Evolutionary conservation across 495 filamentous ascomycete genomes (phyloP).

Genomic region (Xylaria venustula): DNA sequence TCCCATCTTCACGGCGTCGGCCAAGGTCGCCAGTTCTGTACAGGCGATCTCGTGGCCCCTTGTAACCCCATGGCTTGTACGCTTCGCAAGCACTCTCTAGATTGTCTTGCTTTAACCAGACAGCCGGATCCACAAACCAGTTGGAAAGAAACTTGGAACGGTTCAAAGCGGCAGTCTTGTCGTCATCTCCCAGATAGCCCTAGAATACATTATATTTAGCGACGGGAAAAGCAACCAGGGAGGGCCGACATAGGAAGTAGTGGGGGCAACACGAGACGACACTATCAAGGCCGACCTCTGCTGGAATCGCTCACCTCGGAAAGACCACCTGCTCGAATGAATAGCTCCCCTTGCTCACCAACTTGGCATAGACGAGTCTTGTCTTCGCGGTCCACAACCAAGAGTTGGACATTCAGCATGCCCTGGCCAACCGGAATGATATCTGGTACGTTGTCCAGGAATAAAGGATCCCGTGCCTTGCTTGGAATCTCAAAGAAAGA

Average conservation of each 20-base stretch:
- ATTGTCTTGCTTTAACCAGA: constrained; percentile 33
- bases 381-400: constrained; percentile 84
- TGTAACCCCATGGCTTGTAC: no score
- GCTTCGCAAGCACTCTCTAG: no score
- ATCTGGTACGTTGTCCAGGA: constrained; percentile 70
- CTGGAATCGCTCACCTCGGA: no score
- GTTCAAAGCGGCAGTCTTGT: constrained; percentile 46
- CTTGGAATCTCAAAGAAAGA: constrained; percentile 84
- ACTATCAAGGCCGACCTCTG: no score
- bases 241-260: no score
- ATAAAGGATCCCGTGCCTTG: constrained; percentile 61
- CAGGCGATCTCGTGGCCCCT: constrained; percentile 81
- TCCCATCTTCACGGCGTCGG: constrained; percentile 60
- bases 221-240: no score
- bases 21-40: constrained; percentile 86
- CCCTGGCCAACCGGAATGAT: constrained; percentile 84
- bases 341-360: constrained; percentile 86
- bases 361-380: constrained; percentile 68
- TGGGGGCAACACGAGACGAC: no score
- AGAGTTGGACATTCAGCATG: constrained; percentile 89
- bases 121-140: constrained; percentile 79
- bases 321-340: constrained; percentile 74
- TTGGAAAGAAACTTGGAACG: constrained; percentile 78
- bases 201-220: no score
- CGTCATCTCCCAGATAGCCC: constrained; percentile 66